Conservation (phyloP, 805 yeast species). For the Candida krabiensis region DNA sequence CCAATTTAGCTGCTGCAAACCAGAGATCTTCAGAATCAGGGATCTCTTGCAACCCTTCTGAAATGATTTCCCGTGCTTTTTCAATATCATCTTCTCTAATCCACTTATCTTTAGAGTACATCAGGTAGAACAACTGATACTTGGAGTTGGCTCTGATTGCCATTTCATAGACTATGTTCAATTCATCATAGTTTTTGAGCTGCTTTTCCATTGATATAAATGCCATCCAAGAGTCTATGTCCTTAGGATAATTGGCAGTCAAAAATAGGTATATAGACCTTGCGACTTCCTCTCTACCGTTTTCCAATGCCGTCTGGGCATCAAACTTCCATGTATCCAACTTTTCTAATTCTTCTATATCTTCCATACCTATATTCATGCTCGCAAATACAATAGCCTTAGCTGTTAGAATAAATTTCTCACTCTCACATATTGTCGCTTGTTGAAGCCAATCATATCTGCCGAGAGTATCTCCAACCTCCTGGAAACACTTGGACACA, state of each 20-base stretch:
- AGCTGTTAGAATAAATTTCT: constrained; percentile 46
- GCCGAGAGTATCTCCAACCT: constrained; percentile 36
- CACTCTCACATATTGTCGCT: constrained; percentile 54
- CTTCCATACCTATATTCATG: constrained; percentile 32
- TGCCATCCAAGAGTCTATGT: constrained; percentile 48
- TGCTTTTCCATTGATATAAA: constrained; percentile 39
- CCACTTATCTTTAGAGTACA: constrained; percentile 76
- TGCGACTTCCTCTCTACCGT: constrained; percentile 36
- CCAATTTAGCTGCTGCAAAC: constrained; percentile 72
- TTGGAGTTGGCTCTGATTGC: constrained; percentile 53
- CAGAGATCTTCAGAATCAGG: constrained; percentile 57
- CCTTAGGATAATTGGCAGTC: constrained; percentile 47
- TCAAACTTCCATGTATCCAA: constrained; percentile 35
- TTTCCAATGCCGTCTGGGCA: constrained; percentile 32
- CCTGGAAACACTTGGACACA: constrained; percentile 46
- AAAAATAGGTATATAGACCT: constrained; percentile 48
- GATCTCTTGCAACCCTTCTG: constrained; percentile 42
- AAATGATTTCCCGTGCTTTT: constrained; percentile 55
- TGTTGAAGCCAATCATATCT: constrained; percentile 54
- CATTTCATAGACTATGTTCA: constrained; percentile 49
- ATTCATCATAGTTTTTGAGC: constrained; percentile 24
- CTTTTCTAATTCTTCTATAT: constrained; percentile 25
- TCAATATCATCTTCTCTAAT: constrained; percentile 40
- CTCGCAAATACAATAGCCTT: constrained; percentile 50
- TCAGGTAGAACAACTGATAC: constrained; percentile 52